phyloP scores from a whole-genome alignment of 2,329 filamentous ascomycete species.

The Monilinia fructicola region DNA sequence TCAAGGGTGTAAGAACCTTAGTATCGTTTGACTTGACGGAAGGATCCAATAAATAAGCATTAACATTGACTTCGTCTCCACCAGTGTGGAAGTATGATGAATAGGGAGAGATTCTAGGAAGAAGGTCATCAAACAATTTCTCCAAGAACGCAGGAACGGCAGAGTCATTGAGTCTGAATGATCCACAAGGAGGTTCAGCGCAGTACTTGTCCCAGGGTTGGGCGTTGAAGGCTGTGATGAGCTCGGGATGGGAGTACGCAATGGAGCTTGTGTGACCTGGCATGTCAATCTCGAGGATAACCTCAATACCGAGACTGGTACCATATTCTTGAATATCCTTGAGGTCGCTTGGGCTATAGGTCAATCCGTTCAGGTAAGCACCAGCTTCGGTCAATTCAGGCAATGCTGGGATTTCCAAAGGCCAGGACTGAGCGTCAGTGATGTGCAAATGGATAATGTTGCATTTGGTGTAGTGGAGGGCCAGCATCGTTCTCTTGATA shows the following conservation, averaged over 20 bases:
- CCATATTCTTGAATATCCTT: slow-evolving; percentile 69
- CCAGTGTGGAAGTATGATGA: slow-evolving; percentile 80
- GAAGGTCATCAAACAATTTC: slow-evolving; percentile 69
- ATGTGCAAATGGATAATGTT: slow-evolving; percentile 79
- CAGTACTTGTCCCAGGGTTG: slow-evolving; percentile 60
- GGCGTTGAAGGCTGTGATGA: slow-evolving; percentile 64
- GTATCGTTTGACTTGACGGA: slow-evolving; percentile 66
- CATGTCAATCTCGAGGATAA: slow-evolving; percentile 77
- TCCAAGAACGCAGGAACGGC: slow-evolving; percentile 70
- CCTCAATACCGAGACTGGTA: slow-evolving; percentile 64
- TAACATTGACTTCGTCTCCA: slow-evolving; percentile 81
- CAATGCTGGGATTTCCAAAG: slow-evolving; percentile 73
- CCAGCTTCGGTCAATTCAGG: slow-evolving; percentile 71
- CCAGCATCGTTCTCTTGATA: slow-evolving; percentile 75
- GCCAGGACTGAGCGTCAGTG: slow-evolving; percentile 84
- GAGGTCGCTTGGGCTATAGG: slow-evolving; percentile 67
- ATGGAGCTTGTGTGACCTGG: slow-evolving; percentile 75
- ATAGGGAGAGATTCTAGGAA: slow-evolving; percentile 70
- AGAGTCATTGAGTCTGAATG: slow-evolving; percentile 73
- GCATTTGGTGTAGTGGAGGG: slow-evolving; percentile 75
- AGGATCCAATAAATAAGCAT: slow-evolving; percentile 72
- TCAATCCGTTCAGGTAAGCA: slow-evolving; percentile 65
- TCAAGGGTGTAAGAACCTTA: slow-evolving; percentile 66
- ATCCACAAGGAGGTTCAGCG: slow-evolving; percentile 63
- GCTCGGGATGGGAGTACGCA: slow-evolving; percentile 64